Conservation (phyloP, 23 red algal species). For the Cyanidium caldarium region DNA sequence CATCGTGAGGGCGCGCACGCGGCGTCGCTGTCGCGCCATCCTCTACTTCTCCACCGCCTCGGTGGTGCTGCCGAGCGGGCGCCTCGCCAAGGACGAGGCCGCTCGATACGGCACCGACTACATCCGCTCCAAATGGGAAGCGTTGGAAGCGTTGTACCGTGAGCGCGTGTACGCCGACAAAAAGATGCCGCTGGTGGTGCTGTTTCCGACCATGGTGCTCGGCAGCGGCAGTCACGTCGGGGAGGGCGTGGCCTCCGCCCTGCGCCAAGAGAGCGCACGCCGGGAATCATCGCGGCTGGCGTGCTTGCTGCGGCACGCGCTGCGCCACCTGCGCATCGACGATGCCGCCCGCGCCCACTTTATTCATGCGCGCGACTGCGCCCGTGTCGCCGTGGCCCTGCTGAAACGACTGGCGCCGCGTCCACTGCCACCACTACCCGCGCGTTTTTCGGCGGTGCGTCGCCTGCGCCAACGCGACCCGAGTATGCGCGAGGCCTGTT, state of each 20-base stretch:
- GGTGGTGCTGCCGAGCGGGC: background rate
- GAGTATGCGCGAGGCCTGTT: too few relatives aligned
- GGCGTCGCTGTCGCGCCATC: background rate
- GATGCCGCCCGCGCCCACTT: background rate
- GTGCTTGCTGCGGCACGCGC: background rate
- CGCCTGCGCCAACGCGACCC: background rate
- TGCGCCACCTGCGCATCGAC: background rate
- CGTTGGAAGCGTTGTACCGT: background rate
- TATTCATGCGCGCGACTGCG: slow-evolving; percentile 1
- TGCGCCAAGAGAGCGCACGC: too few relatives aligned
- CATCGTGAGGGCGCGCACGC: background rate
- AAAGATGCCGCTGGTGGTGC: background rate
- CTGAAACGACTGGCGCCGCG: background rate
- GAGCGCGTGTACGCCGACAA: background rate
- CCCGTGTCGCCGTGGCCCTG: background rate
- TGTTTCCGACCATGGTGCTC: slow-evolving; percentile 1
- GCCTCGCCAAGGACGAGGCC: background rate
- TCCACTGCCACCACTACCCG: background rate
- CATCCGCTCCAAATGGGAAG: background rate
- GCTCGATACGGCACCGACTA: background rate
- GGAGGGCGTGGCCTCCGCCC: background rate
- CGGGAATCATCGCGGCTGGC: background rate
- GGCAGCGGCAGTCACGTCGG: background rate
- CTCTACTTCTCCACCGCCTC: background rate
- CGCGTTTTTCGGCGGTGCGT: background rate